Evolutionary conservation across 495 filamentous ascomycete species (phyloP), one percentile per base, ranked within the genome.

Genomic region (Trypethelium eluteriae): DNA sequence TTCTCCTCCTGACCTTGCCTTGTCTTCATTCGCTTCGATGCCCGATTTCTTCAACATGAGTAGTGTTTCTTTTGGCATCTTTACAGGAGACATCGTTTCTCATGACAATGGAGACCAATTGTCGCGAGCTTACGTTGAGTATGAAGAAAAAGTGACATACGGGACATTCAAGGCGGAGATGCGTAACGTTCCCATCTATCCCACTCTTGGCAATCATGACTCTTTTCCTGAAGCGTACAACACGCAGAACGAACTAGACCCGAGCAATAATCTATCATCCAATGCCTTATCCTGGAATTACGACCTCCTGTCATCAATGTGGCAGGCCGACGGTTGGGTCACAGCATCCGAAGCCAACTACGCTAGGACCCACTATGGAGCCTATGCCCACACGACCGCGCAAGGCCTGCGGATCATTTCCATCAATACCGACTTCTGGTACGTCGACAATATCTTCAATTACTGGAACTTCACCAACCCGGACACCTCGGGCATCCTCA

Each of bases 401-500:
- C 74, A 78, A 39, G 80, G 80, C 14, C 69, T 84, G 38, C 76
- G 78, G 32, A 79, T 85, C 65, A 82, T 84, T 49, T 73, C 82
- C 0, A 76, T 83, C 64, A 84, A 85, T 70, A 83, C 78, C 6
- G 82, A 84, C 70, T 78, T 83, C 50, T 83, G 81, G 79, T 84
- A 83, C 70, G 71, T 70, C 10, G 66, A 67, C 62, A 85, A 85
- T 69, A 74, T 75, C 62, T 74, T 79, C 66, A 78, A 79, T 11
- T 80, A 80, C 65, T 73, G 83, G 70, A 80, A 83, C 68, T 76
- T 77, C 1, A 74, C 74, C 36, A 74, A 84, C 62, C 78, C 81
- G 0, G 83, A 85, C 68, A 79, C 76, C 44, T 82, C 79, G 6
- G 82, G 81, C 9, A 77, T 82, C 62, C 79, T 83, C 35, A 68